Conservation (phyloP, 805 yeast genomes). For the Pichia pseudocactophila region DNA sequence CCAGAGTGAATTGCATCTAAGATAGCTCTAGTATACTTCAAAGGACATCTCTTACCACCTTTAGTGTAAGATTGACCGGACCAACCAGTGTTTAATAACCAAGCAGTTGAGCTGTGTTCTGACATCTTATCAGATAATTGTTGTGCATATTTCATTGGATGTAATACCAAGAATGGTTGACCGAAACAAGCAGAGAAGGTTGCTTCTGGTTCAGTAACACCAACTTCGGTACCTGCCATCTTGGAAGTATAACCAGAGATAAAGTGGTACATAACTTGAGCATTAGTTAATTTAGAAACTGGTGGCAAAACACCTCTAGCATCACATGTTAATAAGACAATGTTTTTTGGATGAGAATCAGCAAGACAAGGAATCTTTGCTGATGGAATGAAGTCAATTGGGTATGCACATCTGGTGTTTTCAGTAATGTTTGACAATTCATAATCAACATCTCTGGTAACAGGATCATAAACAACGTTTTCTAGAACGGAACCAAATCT, state of each 20-base stretch:
- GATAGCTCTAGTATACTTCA: slow-evolving; percentile 95
- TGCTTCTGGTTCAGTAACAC: slow-evolving; percentile 96
- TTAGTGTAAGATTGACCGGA: slow-evolving; percentile 84
- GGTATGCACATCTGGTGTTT: slow-evolving; percentile 98
- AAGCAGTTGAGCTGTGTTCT: slow-evolving; percentile 82
- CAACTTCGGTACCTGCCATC: slow-evolving; percentile 99
- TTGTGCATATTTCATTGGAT: slow-evolving; percentile 96
- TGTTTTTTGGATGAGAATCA: slow-evolving; percentile 84
- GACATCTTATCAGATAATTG: slow-evolving; percentile 91
- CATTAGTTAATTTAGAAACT: slow-evolving; percentile 83
- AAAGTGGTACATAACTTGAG: slow-evolving; percentile 98
- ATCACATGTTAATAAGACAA: slow-evolving; percentile 89
- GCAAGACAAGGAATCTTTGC: slow-evolving; percentile 95
- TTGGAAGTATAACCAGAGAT: slow-evolving; percentile 97
- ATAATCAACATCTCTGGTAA: slow-evolving; percentile 78
- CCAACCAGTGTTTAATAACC: slow-evolving; percentile 99
- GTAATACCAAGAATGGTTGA: slow-evolving; percentile 96
- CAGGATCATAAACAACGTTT: slow-evolving; percentile 79
- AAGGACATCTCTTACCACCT: slow-evolving; percentile 97
- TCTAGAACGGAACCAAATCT: slow-evolving; percentile 91
- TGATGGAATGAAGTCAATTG: slow-evolving; percentile 92
- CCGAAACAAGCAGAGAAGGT: slow-evolving; percentile 98
- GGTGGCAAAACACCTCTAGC: slow-evolving; percentile 98
- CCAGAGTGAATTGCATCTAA: slow-evolving; percentile 93
- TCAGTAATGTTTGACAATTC: slow-evolving; percentile 77